phyloP scores from a whole-genome alignment of 225 moss, liverwort and hornwort genomes.

The Sphagnum tenellum region DNA sequence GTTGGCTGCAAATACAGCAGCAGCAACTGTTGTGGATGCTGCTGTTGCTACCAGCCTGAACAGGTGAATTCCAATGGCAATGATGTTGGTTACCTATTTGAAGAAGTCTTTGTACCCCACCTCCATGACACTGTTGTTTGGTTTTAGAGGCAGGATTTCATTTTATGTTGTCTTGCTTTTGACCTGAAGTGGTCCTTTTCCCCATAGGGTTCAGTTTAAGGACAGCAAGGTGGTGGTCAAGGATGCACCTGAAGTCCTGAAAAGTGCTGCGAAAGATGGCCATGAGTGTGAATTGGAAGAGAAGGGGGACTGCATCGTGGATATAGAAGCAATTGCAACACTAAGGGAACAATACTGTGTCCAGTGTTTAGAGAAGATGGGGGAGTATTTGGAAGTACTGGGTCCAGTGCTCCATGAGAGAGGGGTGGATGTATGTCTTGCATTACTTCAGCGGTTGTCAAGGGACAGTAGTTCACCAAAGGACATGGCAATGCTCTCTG shows the following conservation, averaged over 20 bases:
- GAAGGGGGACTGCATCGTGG: slow-evolving; percentile 53
- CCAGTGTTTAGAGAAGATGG: slow-evolving; percentile 97
- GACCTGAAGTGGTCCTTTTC: background rate
- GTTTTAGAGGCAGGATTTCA: background rate
- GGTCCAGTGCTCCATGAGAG: slow-evolving; percentile 93
- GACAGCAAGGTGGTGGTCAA: slow-evolving; percentile 34
- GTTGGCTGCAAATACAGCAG: slow-evolving; percentile 90
- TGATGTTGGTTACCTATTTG: background rate
- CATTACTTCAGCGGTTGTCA: slow-evolving; percentile 70
- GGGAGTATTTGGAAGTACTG: slow-evolving; percentile 95
- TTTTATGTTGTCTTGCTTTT: background rate
- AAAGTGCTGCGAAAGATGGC: slow-evolving; percentile 37
- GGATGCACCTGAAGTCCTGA: slow-evolving; percentile 35
- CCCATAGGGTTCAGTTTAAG: slow-evolving; percentile 59
- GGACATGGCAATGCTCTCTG: slow-evolving; percentile 76
- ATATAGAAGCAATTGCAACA: slow-evolving; percentile 54
- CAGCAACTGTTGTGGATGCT: slow-evolving; percentile 94
- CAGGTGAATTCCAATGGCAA: slow-evolving; percentile 15
- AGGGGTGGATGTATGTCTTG: slow-evolving; percentile 93
- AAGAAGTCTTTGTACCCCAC: background rate
- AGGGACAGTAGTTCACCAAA: slow-evolving; percentile 59
- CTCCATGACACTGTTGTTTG: background rate
- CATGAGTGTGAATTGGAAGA: slow-evolving; percentile 62
- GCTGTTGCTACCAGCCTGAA: slow-evolving; percentile 75
- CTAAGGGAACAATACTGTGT: slow-evolving; percentile 87